A percentile compares a stretch with the other conserved stretches of the same genome.
Evolutionary conservation across 164 flowering plant genomes (phyloP).

Genomic region (Cinnamomum chago): DNA sequence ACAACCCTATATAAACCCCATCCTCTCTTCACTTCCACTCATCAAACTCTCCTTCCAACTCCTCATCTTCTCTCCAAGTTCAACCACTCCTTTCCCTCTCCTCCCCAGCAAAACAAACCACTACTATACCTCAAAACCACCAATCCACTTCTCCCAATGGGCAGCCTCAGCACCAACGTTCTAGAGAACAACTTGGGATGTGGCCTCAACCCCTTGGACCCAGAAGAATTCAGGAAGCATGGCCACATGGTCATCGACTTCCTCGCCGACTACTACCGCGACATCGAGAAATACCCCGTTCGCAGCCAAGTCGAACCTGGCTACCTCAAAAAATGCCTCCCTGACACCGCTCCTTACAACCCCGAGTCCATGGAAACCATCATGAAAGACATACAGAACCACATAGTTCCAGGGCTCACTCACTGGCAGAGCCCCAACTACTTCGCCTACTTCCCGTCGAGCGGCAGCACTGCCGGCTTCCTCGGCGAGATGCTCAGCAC

Average conservation of each 20-base stretch:
- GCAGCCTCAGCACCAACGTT: constrained; percentile 19
- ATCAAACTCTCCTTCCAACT: background rate
- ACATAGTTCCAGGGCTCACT: constrained; percentile 59
- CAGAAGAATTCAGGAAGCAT: constrained; percentile 54
- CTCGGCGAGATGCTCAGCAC: constrained; percentile 60
- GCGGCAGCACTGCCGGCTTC: constrained; percentile 48
- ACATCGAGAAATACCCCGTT: constrained; percentile 53
- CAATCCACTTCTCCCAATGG: constrained; percentile 7
- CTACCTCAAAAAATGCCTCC: constrained; percentile 41
- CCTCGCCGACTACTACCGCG: constrained; percentile 56
- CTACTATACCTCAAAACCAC: background rate
- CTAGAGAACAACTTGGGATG: constrained; percentile 9
- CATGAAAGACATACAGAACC: constrained; percentile 38
- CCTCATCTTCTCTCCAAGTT: background rate
- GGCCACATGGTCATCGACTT: constrained; percentile 60
- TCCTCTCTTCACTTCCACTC: too few relatives aligned
- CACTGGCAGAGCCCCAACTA: constrained; percentile 73
- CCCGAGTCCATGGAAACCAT: constrained; percentile 52
- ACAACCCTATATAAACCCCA: too few relatives aligned
- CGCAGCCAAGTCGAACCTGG: constrained; percentile 67
- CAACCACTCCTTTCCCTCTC: background rate
- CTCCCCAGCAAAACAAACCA: background rate
- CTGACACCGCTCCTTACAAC: constrained; percentile 41
- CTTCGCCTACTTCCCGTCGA: constrained; percentile 57
- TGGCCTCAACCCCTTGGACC: constrained; percentile 41